Evolutionary conservation across 345 rosid species (phyloP).

Genomic region (Crucihimalaya himalaica): DNA sequence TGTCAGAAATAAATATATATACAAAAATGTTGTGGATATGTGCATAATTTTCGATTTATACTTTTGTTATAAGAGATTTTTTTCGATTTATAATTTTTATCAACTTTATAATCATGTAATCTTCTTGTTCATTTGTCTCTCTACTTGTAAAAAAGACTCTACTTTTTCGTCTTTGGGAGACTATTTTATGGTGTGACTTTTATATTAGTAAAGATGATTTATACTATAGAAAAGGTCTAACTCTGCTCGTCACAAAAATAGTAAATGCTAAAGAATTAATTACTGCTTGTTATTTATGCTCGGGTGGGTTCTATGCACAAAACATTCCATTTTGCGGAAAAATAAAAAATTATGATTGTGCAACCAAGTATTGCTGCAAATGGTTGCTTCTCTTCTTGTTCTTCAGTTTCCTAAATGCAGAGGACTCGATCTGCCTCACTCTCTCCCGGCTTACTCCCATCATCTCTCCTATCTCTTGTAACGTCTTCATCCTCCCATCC

Average conservation of each 20-base stretch:
- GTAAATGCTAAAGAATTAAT: conserved; percentile 17
- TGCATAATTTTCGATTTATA: too few species aligned
- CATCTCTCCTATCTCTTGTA: conserved; percentile 91
- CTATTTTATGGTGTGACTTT: background rate
- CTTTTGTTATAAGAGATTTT: too few species aligned
- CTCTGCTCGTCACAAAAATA: background rate
- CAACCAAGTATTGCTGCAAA: conserved; percentile 67
- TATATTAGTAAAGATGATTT: background rate
- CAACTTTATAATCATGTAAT: too few species aligned
- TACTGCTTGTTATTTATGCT: conserved; percentile 22
- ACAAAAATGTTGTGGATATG: too few species aligned
- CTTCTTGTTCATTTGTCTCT: too few species aligned
- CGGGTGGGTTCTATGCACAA: conserved; percentile 33
- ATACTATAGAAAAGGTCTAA: background rate
- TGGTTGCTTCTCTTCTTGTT: conserved; percentile 75
- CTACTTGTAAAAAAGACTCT: too few species aligned
- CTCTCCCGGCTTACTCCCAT: conserved; percentile 94
- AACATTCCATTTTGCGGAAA: conserved; percentile 25
- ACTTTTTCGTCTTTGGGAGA: too few species aligned
- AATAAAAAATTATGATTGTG: conserved; percentile 31
- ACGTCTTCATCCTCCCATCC: conserved; percentile 83
- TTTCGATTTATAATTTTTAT: too few species aligned
- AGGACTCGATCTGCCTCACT: conserved; percentile 80
- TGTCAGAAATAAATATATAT: too few species aligned
- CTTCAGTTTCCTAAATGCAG: conserved; percentile 80